Conservation (phyloP, 2,329 filamentous ascomycete species). For the Nothophoma quercina region DNA sequence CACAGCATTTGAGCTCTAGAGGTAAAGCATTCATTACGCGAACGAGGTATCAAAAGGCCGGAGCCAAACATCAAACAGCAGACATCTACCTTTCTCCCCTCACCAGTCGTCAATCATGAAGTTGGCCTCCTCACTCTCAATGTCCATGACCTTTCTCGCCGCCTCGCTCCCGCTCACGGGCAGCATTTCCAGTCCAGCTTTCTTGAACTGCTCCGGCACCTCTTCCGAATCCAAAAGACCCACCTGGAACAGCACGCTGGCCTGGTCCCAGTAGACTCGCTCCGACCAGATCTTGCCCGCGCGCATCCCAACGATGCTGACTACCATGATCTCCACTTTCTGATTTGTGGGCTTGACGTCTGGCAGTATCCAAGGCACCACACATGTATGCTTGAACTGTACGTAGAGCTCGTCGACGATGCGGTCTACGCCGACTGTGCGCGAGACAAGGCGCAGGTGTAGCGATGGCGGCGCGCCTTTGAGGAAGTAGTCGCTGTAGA, state of each 20-base stretch:
- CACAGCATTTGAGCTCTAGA: background rate
- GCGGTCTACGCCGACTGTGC: conserved; percentile 65
- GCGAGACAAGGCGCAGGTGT: conserved; percentile 62
- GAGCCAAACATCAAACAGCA: background rate
- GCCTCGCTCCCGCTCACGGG: conserved; percentile 57
- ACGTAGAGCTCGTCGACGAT: conserved; percentile 69
- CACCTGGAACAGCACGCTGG: conserved; percentile 65
- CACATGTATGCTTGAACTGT: conserved; percentile 63
- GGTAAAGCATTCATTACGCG: background rate
- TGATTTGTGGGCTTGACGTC: conserved; percentile 64
- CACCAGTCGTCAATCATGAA: conserved; percentile 58
- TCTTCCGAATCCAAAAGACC: conserved; percentile 65
- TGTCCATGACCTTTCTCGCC: conserved; percentile 57
- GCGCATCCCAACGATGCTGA: conserved; percentile 64
- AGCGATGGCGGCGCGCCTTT: conserved; percentile 56
- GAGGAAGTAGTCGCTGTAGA: conserved; percentile 66
- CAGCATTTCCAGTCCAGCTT: conserved; percentile 55
- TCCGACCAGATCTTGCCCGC: conserved; percentile 64
- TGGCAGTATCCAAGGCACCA: conserved; percentile 67
- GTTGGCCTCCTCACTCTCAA: conserved; percentile 53
- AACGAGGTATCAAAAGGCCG: background rate
- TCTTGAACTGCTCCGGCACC: conserved; percentile 57
- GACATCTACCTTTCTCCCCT: background rate
- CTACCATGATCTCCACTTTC: conserved; percentile 64
- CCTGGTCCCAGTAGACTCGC: conserved; percentile 70